These are phyloP conservation scores for Sporothrix inflata DNA, from an alignment of 2,329 filamentous ascomycete species.

Conservation along the genomic window DNA sequence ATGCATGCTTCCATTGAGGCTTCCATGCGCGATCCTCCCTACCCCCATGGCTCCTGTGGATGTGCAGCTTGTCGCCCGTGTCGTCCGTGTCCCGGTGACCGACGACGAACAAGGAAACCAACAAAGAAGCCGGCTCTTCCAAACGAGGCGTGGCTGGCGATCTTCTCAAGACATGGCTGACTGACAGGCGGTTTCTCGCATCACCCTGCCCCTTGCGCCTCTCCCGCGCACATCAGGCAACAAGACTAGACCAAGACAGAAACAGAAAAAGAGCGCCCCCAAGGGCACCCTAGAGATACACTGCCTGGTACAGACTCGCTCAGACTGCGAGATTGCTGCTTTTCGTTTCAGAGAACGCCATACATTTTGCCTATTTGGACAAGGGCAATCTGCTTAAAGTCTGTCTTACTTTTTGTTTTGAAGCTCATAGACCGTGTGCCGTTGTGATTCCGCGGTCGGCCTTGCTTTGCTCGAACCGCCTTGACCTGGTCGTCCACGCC, in stretches of 20 bases:
- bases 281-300: neutral
- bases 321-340: neutral
- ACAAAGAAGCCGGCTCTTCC: neutral
- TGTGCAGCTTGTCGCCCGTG: neutral
- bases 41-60: neutral
- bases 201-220: neutral
- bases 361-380: neutral
- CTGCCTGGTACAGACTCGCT: neutral
- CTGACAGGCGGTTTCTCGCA: constrained; percentile 5
- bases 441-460: neutral
- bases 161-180: neutral
- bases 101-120: constrained; percentile 2
- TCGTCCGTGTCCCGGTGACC: neutral
- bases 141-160: neutral
- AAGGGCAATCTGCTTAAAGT: neutral
- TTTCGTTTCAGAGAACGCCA: neutral
- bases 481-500: neutral
- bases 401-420: neutral
- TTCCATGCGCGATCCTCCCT: neutral
- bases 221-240: constrained; percentile 15
- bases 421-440: neutral
- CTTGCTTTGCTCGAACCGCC: neutral
- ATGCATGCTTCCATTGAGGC: constrained; percentile 6
- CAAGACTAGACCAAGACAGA: constrained; percentile 1
- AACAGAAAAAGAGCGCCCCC: neutral